Evolutionary conservation across 2,329 filamentous ascomycete genomes (phyloP), one percentile per base, ranked within the genome.

Genomic region (Penicillium sp.): DNA sequence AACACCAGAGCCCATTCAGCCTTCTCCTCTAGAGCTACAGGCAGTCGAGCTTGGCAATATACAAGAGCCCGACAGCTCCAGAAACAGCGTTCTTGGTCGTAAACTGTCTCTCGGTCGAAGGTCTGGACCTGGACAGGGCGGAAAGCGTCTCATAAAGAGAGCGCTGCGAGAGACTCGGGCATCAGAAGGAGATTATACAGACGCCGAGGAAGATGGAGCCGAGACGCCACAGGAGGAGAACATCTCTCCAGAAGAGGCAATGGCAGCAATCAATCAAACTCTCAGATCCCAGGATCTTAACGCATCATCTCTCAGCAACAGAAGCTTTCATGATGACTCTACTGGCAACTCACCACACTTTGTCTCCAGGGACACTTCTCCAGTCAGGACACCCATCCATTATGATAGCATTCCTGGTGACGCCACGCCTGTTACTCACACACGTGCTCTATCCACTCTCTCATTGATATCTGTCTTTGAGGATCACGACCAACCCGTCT

Each of bases 401-500:
- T 19, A 42, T 11, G 11, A 10, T 22, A 10, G 19, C 39, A 22
- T 42, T 22, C 13, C 10, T 22, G 39, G 39, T 42, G 19, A 22
- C 61, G 65, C 27, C 49, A 61, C 6, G 26, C 63, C 59, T n/a
- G 62, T 64, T 29, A 68, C 67, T 13, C 65, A 69, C 46, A 60
- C 63, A 9, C 76, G 74, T 58, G 76, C 71, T 57, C 70, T 74
- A 43, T 83, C 80, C 1, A 74, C 76, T 3, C 75, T 87, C 22
- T 85, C 82, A 27, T 76, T 86, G 3, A 76, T 84, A 52, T 79
- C 79, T 3, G 79, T 88, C 29, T 78, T 87, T 26, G 83, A 22
- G 26, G 79, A 87, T 29, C 83, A 85, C 19, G 84, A 84, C 56
- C 85, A 86, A 67, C 82, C 81, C 51, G 81, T 87, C 65, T 86